These are phyloP conservation scores for Colletotrichum agaves DNA, from an alignment of 2,329 filamentous ascomycete genomes.

Conservation along the genomic window DNA sequence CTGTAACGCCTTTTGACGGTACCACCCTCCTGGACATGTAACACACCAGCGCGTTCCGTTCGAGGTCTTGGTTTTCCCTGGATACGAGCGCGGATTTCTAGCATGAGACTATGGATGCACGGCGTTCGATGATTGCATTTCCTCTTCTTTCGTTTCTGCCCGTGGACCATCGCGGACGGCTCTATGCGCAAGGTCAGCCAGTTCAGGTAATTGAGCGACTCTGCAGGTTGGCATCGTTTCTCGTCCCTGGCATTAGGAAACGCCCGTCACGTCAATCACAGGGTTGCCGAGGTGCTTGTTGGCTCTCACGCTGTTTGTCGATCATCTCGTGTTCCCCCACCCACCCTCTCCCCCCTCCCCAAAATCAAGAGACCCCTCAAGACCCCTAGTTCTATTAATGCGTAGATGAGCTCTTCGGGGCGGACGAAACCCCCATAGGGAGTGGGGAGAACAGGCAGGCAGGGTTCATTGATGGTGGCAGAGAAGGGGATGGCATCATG, in stretches of 20 bases:
- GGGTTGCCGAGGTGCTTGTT: neutral
- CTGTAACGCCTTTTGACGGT: too few relatives aligned
- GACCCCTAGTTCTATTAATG: neutral
- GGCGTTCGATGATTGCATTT: neutral
- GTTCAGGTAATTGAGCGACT: too few relatives aligned
- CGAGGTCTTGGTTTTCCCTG: neutral
- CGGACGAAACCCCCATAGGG: neutral
- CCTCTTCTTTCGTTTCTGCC: too few relatives aligned
- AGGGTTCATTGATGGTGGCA: neutral
- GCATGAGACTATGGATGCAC: neutral
- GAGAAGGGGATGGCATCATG: slow-evolving; percentile 32
- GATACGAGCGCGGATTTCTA: neutral
- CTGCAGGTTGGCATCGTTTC: neutral
- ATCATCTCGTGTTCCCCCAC: slow-evolving; percentile 28
- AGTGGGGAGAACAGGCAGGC: neutral
- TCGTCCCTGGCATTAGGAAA: neutral
- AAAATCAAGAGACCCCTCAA: neutral
- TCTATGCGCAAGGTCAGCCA: too few relatives aligned
- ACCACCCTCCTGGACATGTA: too few relatives aligned
- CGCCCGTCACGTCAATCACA: neutral
- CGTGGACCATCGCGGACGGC: too few relatives aligned
- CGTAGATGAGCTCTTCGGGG: neutral
- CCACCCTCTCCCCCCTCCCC: too few relatives aligned
- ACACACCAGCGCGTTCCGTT: too few relatives aligned
- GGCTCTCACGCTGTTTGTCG: neutral